Evolutionary conservation across 768 basidiomycete species (phyloP), one percentile per base, ranked within the genome.

Genomic region (Lentinula edodes): DNA sequence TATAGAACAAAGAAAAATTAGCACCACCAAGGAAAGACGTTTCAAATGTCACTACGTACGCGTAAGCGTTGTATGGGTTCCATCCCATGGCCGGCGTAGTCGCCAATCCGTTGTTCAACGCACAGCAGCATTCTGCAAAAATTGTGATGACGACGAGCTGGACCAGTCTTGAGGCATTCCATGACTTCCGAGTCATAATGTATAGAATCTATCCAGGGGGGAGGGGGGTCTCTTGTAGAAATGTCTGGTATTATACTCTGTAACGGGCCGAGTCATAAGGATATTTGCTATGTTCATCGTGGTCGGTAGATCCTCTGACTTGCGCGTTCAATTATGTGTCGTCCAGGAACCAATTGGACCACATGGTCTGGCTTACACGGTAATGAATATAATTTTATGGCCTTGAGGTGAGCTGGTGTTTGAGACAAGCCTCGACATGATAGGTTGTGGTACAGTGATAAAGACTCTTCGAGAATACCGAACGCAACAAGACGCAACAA

Each of bases 41-140:
- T 28, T 28, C 28, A 28, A 3, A 28, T 28, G 28, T 28, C 28
- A 28, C 28, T 28, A 71, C 76, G 58, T 61, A 80, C 80, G 64
- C 66, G 63, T 78, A 81, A 8, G 76, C 77, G 62, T 81, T 81
- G 67, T 80, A 80, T 0, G 79, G 76, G 61, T 80, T 81, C 73
- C 75, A 81, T 6, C 79, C 79, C 78, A 81, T 79, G 2, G 79
- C 72, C 10, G 79, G 79, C 12, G 74, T 80, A 28, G 65, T 64
- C 0, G 76, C 77, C 20, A 80, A 68, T 16, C 77, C 77, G 72
- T 81, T 78, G 15, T 75, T 15, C 55, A 56, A 45, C 15, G 20
- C 55, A 20, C 20, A 43, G 20, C 38, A 42, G 38, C 6, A 16
- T 42, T 41, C 23, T 10, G 23, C 16, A 8, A 56, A 52, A 16